phyloP scores from a whole-genome alignment of 768 basidiomycete species.

The Serendipita sp. region DNA sequence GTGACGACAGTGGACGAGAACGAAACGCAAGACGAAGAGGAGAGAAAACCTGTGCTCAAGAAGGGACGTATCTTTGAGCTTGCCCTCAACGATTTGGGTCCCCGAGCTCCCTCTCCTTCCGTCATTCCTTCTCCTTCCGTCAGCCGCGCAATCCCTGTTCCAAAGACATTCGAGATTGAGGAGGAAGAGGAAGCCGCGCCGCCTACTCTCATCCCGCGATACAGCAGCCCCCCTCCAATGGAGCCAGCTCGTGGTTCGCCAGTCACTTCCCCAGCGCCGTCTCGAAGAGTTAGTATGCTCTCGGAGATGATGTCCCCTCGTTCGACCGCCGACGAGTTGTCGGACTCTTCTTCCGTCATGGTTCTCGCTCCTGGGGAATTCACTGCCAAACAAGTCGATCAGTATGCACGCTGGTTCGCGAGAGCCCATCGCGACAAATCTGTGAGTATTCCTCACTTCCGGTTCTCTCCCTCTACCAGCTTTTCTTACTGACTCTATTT shows the following conservation, averaged over 20 bases:
- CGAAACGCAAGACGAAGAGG: not conserved
- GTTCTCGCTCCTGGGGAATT: not conserved
- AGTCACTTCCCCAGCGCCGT: not conserved
- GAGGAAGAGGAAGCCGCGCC: not conserved
- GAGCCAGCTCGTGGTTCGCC: not conserved
- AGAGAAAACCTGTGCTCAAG: not conserved
- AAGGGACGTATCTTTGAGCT: not conserved
- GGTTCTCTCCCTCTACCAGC: not conserved
- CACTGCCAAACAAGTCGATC: not conserved
- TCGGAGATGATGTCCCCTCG: slow-evolving; percentile 1
- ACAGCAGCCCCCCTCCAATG: no score
- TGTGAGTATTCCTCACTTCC: not conserved
- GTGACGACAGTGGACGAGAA: not conserved
- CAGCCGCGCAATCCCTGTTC: not conserved
- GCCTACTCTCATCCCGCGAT: not conserved
- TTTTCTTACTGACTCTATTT: not conserved
- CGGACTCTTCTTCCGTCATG: not conserved
- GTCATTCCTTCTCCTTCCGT: not conserved
- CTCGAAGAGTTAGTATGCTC: not conserved
- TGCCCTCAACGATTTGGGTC: not conserved
- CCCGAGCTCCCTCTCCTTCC: not conserved
- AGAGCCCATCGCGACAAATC: slow-evolving; percentile 1
- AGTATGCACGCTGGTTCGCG: slow-evolving; percentile 1
- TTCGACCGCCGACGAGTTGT: slow-evolving; percentile 1
- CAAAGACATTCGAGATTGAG: slow-evolving; percentile 1